Percentiles rank a stretch among this genome's conserved stretches.
Conservation (phyloP, 2,329 filamentous ascomycete species). For the Fusarium praegraminearum region DNA sequence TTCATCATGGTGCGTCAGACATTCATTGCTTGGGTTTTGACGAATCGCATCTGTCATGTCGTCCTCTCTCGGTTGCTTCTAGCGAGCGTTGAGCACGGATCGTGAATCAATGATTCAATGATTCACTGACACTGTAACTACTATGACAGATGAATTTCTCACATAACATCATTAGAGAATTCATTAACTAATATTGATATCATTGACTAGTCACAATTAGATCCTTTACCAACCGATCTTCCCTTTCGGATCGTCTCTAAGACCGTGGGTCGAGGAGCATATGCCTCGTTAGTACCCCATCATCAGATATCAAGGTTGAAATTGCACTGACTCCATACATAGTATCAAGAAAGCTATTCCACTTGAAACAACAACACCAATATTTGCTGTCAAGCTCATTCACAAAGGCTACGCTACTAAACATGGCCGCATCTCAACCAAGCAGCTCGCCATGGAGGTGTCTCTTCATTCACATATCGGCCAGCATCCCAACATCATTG, state of each 20-base stretch:
- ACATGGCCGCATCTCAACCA: constrained; percentile 86
- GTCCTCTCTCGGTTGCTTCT: constrained; percentile 10
- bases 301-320: neutral
- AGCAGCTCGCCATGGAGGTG: constrained; percentile 93
- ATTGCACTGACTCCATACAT: constrained; percentile 28
- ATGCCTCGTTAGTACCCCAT: constrained; percentile 80
- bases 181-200: neutral
- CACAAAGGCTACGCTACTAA: constrained; percentile 95
- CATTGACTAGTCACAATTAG: constrained; percentile 83
- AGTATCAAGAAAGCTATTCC: constrained; percentile 96
- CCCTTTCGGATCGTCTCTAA: constrained; percentile 96
- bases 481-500: constrained; percentile 92
- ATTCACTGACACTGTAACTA: neutral
- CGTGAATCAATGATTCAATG: constrained; percentile 21
- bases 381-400: constrained; percentile 98
- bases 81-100: constrained; percentile 4
- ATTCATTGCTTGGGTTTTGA: constrained; percentile 1
- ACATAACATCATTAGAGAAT: neutral
- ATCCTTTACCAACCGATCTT: constrained; percentile 84
- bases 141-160: neutral
- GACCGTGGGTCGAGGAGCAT: constrained; percentile 95
- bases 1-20: constrained; percentile 38
- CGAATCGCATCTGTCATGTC: neutral
- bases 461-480: constrained; percentile 89
- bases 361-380: constrained; percentile 72